Conservation (phyloP, 2,329 filamentous ascomycete genomes). For the Fonsecaea monophora region DNA sequence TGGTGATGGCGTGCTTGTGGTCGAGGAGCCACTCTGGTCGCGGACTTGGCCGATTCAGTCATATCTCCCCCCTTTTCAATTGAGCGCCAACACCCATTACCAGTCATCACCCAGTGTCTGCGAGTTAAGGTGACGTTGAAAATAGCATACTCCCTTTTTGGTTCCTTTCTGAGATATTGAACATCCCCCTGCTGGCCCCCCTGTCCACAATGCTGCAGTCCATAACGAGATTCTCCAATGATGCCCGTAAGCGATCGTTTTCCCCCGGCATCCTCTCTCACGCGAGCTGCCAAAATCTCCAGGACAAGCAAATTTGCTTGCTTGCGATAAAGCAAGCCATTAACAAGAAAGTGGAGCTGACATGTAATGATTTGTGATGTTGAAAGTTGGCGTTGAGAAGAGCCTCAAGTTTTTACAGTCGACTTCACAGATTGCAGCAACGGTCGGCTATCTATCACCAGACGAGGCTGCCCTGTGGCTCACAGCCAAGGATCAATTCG, state of each 20-base stretch:
- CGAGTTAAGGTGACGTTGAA: not conserved
- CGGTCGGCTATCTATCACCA: conserved; percentile 40
- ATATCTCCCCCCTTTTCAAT: not conserved
- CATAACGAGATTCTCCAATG: conserved; percentile 33
- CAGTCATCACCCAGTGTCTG: not conserved
- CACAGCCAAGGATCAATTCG: conserved; percentile 42
- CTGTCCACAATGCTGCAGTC: conserved; percentile 24
- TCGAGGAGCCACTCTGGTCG: not conserved
- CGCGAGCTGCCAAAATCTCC: not conserved
- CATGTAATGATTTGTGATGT: not conserved
- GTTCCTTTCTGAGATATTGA: not conserved
- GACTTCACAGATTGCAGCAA: conserved; percentile 43
- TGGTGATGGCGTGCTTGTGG: conserved; percentile 13
- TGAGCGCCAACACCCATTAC: not conserved
- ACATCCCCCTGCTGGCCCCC: not conserved
- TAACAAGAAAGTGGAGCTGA: conserved; percentile 6
- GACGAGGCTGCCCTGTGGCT: conserved; percentile 46
- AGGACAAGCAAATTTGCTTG: not conserved
- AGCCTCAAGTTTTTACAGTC: conserved; percentile 50
- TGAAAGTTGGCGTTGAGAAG: conserved; percentile 45
- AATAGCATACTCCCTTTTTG: not conserved
- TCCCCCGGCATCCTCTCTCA: not conserved
- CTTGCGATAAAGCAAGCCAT: not conserved
- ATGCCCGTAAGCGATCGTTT: conserved; percentile 25
- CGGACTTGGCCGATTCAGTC: conserved; percentile 10